Conservation (phyloP, 2,329 filamentous ascomycete genomes). For the Ascochyta lentis region DNA sequence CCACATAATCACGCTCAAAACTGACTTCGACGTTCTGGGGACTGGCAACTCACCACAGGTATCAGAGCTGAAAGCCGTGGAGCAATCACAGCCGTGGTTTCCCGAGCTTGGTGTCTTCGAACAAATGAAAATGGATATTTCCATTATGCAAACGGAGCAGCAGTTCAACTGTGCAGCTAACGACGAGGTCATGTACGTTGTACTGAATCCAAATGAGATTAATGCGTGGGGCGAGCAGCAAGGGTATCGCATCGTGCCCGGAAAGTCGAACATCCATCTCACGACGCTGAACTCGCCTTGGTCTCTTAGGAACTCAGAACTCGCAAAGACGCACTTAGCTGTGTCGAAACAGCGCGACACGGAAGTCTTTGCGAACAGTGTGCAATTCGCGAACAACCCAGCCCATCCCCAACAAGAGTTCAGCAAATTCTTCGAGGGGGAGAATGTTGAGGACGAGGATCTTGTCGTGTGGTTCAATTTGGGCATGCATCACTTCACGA, state of each 20-base stretch:
- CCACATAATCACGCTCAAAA: conserved; percentile 52
- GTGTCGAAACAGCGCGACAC: conserved; percentile 54
- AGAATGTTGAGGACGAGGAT: conserved; percentile 51
- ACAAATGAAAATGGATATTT: conserved; percentile 41
- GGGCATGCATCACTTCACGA: conserved; percentile 52
- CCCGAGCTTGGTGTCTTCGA: conserved; percentile 42
- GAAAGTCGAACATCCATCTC: conserved; percentile 40
- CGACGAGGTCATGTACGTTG: conserved; percentile 57
- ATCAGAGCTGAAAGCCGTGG: conserved; percentile 32
- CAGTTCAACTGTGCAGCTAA: conserved; percentile 57
- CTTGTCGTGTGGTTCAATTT: conserved; percentile 59
- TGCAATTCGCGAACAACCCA: conserved; percentile 48
- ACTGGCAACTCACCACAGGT: conserved; percentile 46
- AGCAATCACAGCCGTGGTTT: conserved; percentile 40
- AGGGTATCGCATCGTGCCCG: conserved; percentile 57
- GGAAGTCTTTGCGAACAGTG: conserved; percentile 49
- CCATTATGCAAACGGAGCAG: conserved; percentile 50
- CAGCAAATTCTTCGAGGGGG: conserved; percentile 57
- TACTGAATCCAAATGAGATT: conserved; percentile 59
- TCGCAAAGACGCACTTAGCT: conserved; percentile 49
- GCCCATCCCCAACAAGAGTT: conserved; percentile 58
- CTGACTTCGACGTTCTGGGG: conserved; percentile 49
- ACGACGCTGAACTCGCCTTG: conserved; percentile 47
- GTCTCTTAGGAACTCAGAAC: conserved; percentile 43
- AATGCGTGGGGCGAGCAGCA: conserved; percentile 61